Evolutionary conservation across 441 rosid species (phyloP).

Genomic region (Arabidopsis lyrata): DNA sequence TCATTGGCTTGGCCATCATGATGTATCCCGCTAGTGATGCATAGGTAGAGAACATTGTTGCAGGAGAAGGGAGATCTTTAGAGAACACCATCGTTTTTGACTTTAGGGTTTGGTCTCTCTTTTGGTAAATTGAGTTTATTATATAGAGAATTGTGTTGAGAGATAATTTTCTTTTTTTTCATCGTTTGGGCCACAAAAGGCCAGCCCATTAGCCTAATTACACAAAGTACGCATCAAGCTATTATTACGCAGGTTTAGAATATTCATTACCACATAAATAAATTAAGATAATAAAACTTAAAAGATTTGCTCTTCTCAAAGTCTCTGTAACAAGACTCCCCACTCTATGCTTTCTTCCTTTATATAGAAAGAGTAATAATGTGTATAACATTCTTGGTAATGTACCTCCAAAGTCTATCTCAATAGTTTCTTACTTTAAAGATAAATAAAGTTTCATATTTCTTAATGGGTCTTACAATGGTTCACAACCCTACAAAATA

Average conservation of each 20-base stretch:
- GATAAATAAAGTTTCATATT: background rate
- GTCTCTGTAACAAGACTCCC: background rate
- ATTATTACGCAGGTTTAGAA: background rate
- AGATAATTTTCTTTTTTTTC: background rate
- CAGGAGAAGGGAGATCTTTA: slow-evolving; percentile 44
- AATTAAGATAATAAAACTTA: background rate
- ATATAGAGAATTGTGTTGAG: background rate
- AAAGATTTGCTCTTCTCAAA: background rate
- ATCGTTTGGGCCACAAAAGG: too few relatives aligned
- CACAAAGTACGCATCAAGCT: background rate
- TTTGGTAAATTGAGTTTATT: background rate
- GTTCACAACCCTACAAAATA: slow-evolving; percentile 13
- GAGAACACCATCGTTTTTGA: slow-evolving; percentile 11
- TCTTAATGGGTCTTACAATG: slow-evolving; percentile 18
- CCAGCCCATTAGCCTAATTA: too few relatives aligned
- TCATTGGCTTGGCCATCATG: slow-evolving; percentile 45
- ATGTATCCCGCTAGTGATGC: slow-evolving; percentile 48
- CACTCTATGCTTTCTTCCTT: background rate
- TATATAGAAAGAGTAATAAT: too few relatives aligned
- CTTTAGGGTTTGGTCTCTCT: slow-evolving; percentile 5
- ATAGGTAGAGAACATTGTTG: slow-evolving; percentile 51
- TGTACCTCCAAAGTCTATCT: slow-evolving; percentile 19
- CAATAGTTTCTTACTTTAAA: background rate
- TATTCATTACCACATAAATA: slow-evolving; percentile 11
- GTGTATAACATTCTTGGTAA: slow-evolving; percentile 24